Evolutionary conservation across 2,329 filamentous ascomycete genomes (phyloP).

Genomic region (Delphinella strobiligena): DNA sequence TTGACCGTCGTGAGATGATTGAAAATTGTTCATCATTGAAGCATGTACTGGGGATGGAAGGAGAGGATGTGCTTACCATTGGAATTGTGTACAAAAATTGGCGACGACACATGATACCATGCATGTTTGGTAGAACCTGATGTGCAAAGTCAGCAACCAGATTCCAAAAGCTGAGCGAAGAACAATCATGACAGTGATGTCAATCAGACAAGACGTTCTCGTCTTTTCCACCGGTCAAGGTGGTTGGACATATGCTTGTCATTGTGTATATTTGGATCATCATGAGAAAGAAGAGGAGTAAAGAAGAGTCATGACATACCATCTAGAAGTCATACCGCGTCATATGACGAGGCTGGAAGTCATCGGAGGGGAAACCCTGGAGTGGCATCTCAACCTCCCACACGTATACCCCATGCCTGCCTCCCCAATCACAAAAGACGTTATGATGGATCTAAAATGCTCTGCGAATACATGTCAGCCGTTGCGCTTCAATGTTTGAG

Average conservation of each 20-base stretch:
- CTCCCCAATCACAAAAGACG: too few species aligned
- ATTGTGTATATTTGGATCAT: conserved; percentile 22
- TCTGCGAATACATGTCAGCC: neutral
- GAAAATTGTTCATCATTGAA: conserved; percentile 23
- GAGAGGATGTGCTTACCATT: conserved; percentile 6
- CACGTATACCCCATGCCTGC: too few species aligned
- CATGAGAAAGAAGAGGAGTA: conserved; percentile 13
- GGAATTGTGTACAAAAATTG: neutral
- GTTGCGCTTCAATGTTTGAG: neutral
- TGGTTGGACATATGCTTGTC: conserved; percentile 31
- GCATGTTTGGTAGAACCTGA: conserved; percentile 4
- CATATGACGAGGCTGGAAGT: too few species aligned
- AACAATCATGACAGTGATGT: neutral
- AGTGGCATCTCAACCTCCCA: too few species aligned
- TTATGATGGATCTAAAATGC: neutral
- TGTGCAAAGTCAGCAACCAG: conserved; percentile 8
- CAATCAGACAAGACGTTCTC: conserved; percentile 17
- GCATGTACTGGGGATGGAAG: neutral
- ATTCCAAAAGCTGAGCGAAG: conserved; percentile 14
- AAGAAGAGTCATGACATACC: conserved; percentile 4
- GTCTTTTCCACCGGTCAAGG: conserved; percentile 23
- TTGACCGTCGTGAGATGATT: conserved; percentile 29
- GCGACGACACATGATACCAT: neutral
- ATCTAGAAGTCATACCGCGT: too few species aligned
- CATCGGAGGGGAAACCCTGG: too few species aligned